Evolutionary conservation across 148 eudicot genomes (phyloP).

Genomic region (Fagopyrum esculentum): DNA sequence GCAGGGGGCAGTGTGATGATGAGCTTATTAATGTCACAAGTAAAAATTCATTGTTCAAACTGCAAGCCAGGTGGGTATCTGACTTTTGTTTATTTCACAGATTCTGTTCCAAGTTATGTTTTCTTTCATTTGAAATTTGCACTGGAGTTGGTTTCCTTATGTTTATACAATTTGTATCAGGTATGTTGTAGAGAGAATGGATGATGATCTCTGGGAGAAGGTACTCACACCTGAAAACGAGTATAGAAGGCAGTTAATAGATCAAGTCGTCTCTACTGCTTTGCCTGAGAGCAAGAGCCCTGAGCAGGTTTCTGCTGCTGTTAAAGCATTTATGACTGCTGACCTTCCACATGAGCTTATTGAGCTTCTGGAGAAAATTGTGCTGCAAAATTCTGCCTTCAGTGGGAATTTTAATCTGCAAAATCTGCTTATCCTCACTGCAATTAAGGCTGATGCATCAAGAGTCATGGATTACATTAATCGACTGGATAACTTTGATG

Average conservation of each 20-base stretch:
- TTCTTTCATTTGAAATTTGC: background rate
- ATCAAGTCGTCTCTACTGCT: constrained; percentile 98
- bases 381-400: constrained; percentile 95
- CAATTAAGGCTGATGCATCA: constrained; percentile 91
- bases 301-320: constrained; percentile 99
- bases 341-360: constrained; percentile 97
- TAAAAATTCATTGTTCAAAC: constrained; percentile 87
- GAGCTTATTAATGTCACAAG: constrained; percentile 88
- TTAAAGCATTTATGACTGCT: constrained; percentile 98
- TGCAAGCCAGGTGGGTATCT: constrained; percentile 69
- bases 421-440: constrained; percentile 93
- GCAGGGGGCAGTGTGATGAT: constrained; percentile 96
- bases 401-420: constrained; percentile 96
- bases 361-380: constrained; percentile 95
- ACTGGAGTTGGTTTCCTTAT: background rate
- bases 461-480: constrained; percentile 96
- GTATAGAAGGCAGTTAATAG: constrained; percentile 86
- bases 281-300: constrained; percentile 99
- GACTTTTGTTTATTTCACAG: background rate
- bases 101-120: background rate
- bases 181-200: constrained; percentile 97
- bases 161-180: constrained; percentile 21
- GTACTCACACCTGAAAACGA: constrained; percentile 90
- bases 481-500: constrained; percentile 95
- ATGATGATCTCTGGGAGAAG: constrained; percentile 88